Conservation (phyloP, 106 monocot genomes). For the Amphibolis antarctica region DNA sequence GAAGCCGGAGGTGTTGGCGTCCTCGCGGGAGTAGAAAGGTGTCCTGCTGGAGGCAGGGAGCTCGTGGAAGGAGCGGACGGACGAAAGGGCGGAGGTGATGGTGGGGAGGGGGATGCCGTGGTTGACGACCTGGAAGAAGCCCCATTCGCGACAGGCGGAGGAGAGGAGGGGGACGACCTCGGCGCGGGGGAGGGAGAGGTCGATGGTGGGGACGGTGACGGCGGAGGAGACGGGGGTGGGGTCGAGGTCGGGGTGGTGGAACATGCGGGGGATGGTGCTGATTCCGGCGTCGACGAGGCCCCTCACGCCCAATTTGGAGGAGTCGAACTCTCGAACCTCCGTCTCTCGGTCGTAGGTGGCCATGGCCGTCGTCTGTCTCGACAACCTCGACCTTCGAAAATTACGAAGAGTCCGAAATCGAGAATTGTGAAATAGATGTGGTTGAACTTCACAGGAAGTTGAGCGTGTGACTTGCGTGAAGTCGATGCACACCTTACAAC, state of each 20-base stretch:
- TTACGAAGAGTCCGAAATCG: too few species aligned
- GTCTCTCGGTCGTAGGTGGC: too few species aligned
- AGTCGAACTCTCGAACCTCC: conserved; percentile 20
- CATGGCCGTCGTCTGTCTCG: too few species aligned
- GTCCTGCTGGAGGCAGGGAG: conserved; percentile 13
- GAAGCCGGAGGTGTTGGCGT: background rate
- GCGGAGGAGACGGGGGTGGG: conserved; percentile 9
- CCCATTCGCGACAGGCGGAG: conserved; percentile 16
- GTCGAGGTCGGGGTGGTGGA: conserved; percentile 13
- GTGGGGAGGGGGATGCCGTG: conserved; percentile 14
- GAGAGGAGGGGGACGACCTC: conserved; percentile 1
- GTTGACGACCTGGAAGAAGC: conserved; percentile 26
- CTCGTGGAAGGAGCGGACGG: conserved; percentile 19
- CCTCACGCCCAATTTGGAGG: conserved; percentile 11
- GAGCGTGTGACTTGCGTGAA: too few species aligned
- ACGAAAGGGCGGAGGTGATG: conserved; percentile 6
- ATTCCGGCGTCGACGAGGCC: conserved; percentile 40
- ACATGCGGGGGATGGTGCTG: conserved; percentile 30
- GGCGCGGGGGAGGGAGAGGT: conserved; percentile 18
- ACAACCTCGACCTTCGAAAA: too few species aligned
- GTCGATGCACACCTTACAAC: too few species aligned
- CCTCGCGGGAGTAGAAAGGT: conserved; percentile 13
- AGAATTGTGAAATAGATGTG: too few species aligned
- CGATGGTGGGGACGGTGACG: conserved; percentile 22
- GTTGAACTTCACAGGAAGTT: too few species aligned